Evolutionary conservation across 345 rosid species (phyloP).

Genomic region (Bruguiera parviflora): DNA sequence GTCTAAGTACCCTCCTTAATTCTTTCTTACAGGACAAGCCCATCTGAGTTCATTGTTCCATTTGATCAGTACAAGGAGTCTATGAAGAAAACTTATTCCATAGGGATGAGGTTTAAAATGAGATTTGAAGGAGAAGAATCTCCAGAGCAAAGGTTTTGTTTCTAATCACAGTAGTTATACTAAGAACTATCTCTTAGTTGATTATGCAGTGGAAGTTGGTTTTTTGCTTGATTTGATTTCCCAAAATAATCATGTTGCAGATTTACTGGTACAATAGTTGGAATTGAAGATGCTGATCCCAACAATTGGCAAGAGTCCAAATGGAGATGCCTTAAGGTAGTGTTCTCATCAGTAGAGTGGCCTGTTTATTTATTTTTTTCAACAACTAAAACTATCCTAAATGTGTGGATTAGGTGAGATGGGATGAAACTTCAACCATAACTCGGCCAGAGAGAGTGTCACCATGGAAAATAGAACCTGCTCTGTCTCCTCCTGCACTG

Average conservation of each 20-base stretch:
- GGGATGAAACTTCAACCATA: slow-evolving; percentile 75
- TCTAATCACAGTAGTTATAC: not conserved
- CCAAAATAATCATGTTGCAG: slow-evolving; percentile 27
- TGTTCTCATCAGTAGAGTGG: not conserved
- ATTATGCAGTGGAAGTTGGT: not conserved
- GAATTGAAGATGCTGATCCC: slow-evolving; percentile 61
- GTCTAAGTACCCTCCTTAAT: not conserved
- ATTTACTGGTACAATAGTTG: slow-evolving; percentile 79
- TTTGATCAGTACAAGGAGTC: slow-evolving; percentile 71
- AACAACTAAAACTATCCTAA: slow-evolving; percentile 2
- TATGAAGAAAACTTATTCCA: slow-evolving; percentile 55
- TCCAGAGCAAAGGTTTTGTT: slow-evolving; percentile 69
- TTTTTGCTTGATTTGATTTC: not conserved
- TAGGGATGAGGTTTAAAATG: slow-evolving; percentile 94
- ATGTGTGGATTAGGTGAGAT: slow-evolving; percentile 53
- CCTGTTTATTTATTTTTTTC: not conserved
- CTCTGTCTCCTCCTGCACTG: slow-evolving; percentile 67
- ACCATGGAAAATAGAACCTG: slow-evolving; percentile 87
- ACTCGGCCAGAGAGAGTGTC: slow-evolving; percentile 87
- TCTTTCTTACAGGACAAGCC: slow-evolving; percentile 58
- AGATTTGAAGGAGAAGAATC: slow-evolving; percentile 91
- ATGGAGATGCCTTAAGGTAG: slow-evolving; percentile 87
- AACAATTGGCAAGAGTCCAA: slow-evolving; percentile 59
- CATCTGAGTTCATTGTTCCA: slow-evolving; percentile 83
- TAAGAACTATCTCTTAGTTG: too few species aligned